Evolutionary conservation across 2,329 filamentous ascomycete genomes (phyloP).

Genomic region (Cyclaneusma minus): DNA sequence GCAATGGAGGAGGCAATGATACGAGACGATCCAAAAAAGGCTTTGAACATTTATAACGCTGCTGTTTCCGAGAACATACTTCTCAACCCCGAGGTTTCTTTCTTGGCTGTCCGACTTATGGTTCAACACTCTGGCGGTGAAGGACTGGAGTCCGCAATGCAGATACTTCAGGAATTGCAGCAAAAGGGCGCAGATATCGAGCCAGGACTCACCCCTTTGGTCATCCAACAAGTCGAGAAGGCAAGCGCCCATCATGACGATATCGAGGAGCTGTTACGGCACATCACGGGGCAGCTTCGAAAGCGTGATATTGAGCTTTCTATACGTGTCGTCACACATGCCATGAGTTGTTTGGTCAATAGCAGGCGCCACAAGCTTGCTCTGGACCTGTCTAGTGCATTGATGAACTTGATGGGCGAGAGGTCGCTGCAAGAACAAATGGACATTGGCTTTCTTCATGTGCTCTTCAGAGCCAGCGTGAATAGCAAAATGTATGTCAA

Average conservation of each 20-base stretch:
- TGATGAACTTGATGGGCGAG: too few relatives aligned
- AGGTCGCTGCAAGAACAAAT: conserved; percentile 5
- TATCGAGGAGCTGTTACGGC: conserved; percentile 3
- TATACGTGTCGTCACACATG: conserved; percentile 11
- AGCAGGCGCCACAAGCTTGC: conserved; percentile 8
- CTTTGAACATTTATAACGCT: conserved; percentile 12
- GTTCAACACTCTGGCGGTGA: conserved; percentile 6
- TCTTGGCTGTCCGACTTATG: conserved; percentile 13
- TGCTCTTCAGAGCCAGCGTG: not conserved
- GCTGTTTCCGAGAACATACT: conserved; percentile 7
- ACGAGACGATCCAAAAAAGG: conserved; percentile 6
- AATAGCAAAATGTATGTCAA: too few relatives aligned
- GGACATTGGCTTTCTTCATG: too few relatives aligned
- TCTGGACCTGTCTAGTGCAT: conserved; percentile 14
- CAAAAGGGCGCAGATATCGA: conserved; percentile 8
- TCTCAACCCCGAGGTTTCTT: conserved; percentile 7
- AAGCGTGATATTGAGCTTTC: conserved; percentile 10
- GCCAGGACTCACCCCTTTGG: conserved; percentile 8
- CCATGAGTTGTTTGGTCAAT: conserved; percentile 11
- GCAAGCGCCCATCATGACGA: conserved; percentile 2
- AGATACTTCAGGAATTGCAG: conserved; percentile 11
- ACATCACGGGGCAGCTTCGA: conserved; percentile 5
- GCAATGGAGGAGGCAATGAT: conserved; percentile 10
- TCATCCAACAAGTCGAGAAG: conserved; percentile 11
- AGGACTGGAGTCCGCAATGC: conserved; percentile 5